Percentiles rank a stretch among this genome's conserved stretches.
These are phyloP conservation scores for Suhomyces sp. DNA, from an alignment of 805 yeast species.

Conservation along the genomic window DNA sequence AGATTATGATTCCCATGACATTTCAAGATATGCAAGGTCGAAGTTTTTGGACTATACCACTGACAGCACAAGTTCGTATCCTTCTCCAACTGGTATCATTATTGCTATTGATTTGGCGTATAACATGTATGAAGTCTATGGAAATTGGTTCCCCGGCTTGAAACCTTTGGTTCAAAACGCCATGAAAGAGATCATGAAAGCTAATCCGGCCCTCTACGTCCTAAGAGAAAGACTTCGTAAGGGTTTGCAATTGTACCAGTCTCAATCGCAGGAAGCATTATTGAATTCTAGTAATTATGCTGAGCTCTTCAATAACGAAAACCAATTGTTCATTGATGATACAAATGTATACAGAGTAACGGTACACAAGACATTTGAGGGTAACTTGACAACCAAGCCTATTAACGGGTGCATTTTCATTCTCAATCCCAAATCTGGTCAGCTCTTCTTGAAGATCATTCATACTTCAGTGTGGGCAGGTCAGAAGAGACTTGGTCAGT, in stretches of 20 bases:
- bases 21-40: constrained; percentile 88
- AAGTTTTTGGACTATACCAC: constrained; percentile 91
- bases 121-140: constrained; percentile 94
- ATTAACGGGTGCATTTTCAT: constrained; percentile 91
- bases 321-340: constrained; percentile 87
- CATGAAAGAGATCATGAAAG: constrained; percentile 89
- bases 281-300: constrained; percentile 87
- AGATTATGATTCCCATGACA: constrained; percentile 96
- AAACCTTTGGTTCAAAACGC: constrained; percentile 88
- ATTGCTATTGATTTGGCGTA: constrained; percentile 91
- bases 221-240: constrained; percentile 91
- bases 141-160: constrained; percentile 96
- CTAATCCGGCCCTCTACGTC: constrained; percentile 89
- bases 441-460: constrained; percentile 79
- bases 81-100: constrained; percentile 89
- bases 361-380: constrained; percentile 88
- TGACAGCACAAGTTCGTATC: constrained; percentile 81
- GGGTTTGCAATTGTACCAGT: constrained; percentile 88
- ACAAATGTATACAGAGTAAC: constrained; percentile 91
- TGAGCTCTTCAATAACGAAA: constrained; percentile 81
- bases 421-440: constrained; percentile 88
- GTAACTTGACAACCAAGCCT: constrained; percentile 88
- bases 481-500: constrained; percentile 86
- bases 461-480: constrained; percentile 98
- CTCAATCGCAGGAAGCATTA: constrained; percentile 90